Evolutionary conservation across 2,329 filamentous ascomycete species (phyloP), one percentile per base, ranked within the genome.

Genomic region (Talaromyces sp.): DNA sequence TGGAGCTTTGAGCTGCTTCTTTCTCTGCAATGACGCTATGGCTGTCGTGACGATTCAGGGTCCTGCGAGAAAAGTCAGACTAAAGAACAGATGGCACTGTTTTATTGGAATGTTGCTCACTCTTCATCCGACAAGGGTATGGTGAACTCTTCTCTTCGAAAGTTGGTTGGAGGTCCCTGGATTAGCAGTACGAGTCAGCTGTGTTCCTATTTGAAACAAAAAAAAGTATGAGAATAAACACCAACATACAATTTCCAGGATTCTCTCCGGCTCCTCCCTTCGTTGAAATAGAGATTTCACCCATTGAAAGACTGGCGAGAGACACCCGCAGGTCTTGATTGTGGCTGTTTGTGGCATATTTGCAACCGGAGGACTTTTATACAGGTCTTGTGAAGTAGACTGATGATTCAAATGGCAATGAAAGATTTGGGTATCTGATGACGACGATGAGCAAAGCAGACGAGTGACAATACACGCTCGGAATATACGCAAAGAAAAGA

Each of bases 161-260:
- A 78, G 65, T 79, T 70, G 27, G 73, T 78, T 35, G 77, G 77
- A 52, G 67, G 70, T 21, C 77, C 75, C 77, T 79, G 54, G 14
- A n/a, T 19, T 7, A 13, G 27, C 31, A 55, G 38, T 4, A 10
- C 13, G n/a, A 58, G 57, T 68, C 58, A 68, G 62, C 53, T 8
- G 21, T 11, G 9, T 21, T n/a, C 3, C 21, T 17, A 29, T 5
- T 35, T 35, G 32, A 5, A 31, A 46, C n/a, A n/a, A 35, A 11
- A 31, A 11, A 31, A 4, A 10, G 13, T 32, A 32, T n/a, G 24
- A 13, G 19, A 43, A 13, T n/a, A 17, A 14, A 51, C 46, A 51
- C 13, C n/a, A 9, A 51, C 56, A 51, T 59, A 76, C 73, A 59
- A 76, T 76, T 55, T 75, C 72, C 61, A 76, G 65, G n/a, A 65